Base-by-base conservation (phyloP, 495 filamentous ascomycete genomes). In the Xylaria sp. region DNA sequence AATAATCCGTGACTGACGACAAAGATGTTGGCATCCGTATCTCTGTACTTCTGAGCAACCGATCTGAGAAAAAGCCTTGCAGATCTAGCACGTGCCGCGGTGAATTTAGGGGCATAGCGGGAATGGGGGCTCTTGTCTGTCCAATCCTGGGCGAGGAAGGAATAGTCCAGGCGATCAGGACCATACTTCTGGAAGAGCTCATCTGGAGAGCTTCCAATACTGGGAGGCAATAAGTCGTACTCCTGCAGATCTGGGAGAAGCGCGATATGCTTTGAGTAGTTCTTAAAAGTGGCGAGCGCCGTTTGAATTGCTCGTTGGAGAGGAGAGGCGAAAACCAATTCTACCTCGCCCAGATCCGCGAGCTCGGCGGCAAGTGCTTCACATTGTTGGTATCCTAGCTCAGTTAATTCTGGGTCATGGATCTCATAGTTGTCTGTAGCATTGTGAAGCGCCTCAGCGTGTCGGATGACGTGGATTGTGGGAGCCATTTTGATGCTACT, bases 251-350 rank as follows among this genome's bases (percentile, higher is more conserved):
- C 50, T 0, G 65, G 52, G 2, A 58, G 8, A 9, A 68, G 37
- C 5, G 58, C 35, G 5, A 58, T 58, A 14, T 26, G 29, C 15
- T 40, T 58, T 17, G 29, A 14, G 17, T 58, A 58, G 0, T 11
- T 37, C 37, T 26, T 3, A 15, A 68, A 68, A 11, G 40, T 15
- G 35, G n/a, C 12, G 29, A 68, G 35, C 15, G 52, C 65, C 12
- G 65, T 68, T 41, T 68, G 33, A 8, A 68, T 68, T 5, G 65
- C 6, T 24, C 65, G 65, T 3, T 33, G 50, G 52, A 68, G 41
- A 1, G 65, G 65, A 0, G 50, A 57, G 50, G 52, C 40, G 5
- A 68, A 17, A 14, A 68, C 52, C 8, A 53, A 44, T 7, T 41
- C 50, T 11, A 67, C 2, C 0, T 40, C 11, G 1, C 48, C 48